Percentiles rank a stretch among this genome's conserved stretches.
phyloP scores from a whole-genome alignment of 2,329 filamentous ascomycete species.

The Penicillium decumbens region DNA sequence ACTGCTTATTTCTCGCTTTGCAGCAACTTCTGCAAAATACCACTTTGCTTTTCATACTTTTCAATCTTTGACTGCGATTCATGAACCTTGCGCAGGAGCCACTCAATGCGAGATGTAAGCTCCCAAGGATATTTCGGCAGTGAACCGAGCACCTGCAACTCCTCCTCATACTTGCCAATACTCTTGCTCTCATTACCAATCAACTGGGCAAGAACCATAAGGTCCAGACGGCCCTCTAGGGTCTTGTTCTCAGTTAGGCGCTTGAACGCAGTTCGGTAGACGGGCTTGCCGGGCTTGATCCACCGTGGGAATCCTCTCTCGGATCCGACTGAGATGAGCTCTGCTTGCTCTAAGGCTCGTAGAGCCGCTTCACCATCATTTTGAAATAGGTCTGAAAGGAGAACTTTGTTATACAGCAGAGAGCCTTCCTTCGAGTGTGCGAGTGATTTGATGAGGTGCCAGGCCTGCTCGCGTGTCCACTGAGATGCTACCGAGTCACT shows the following conservation, averaged over 20 bases:
- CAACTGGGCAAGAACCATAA: conserved; percentile 64
- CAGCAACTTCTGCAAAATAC: conserved; percentile 65
- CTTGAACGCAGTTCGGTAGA: conserved; percentile 79
- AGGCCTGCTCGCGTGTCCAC: conserved; percentile 84
- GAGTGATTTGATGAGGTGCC: conserved; percentile 78
- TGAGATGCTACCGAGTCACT: conserved; percentile 54
- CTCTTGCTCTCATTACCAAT: conserved; percentile 66
- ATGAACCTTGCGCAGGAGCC: conserved; percentile 68
- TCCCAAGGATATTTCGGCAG: conserved; percentile 68
- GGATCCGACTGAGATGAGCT: conserved; percentile 73
- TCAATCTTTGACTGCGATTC: conserved; percentile 70
- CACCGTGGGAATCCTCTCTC: conserved; percentile 70
- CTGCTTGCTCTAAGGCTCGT: conserved; percentile 74
- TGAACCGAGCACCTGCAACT: conserved; percentile 66
- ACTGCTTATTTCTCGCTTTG: conserved; percentile 45
- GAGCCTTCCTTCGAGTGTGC: conserved; percentile 55
- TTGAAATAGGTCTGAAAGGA: conserved; percentile 72
- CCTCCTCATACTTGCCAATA: conserved; percentile 74
- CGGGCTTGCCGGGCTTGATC: conserved; percentile 76
- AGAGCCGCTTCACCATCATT: conserved; percentile 69
- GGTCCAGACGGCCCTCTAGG: conserved; percentile 66
- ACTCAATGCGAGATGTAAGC: conserved; percentile 62
- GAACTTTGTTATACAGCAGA: conserved; percentile 78
- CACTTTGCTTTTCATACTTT: conserved; percentile 68
- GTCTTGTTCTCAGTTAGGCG: conserved; percentile 67